Base-by-base conservation (phyloP, 1,284 basidiomycete species). In the Melanopsichium pennsylvanicum region DNA sequence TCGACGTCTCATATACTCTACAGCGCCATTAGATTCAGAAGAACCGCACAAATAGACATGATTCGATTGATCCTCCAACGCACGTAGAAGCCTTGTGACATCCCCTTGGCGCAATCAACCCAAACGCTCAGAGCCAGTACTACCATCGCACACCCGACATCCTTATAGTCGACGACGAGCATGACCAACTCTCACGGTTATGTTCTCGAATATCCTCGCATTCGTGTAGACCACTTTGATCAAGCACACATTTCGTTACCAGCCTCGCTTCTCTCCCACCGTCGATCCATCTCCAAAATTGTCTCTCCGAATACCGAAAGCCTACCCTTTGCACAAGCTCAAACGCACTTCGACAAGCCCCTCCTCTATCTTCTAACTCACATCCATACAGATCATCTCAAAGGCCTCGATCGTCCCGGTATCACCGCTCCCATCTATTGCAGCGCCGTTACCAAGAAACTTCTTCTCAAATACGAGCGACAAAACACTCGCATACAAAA, bases 321-420 rank as follows among this genome's bases (percentile, higher is more conserved):
- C 23, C 36, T 54, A 2, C 31, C 51, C 9, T 57, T 60, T 31
- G 44, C 41, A 8, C 56, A 69, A 12, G 42, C 40, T 12, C 61
- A 69, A 19, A 66, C 57, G 3, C 66, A 69, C 40, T 72, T 72
- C 22, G 48, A 60, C 38, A 59, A 56, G 27, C 66, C 72, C 1
- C 40, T 70, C 19, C 51, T 78, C 48, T 71, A 76, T 35, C 64
- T 79, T 19, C 55, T 79, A 18, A 74, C 75, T 5, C 77, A 79
- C 48, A 59, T 72, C n/a, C 77, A 79, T 42, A 72, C 75, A 19
- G 77, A 79, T 45, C 77, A 79, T 43, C 70, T 78, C 54, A 61
- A 52, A 33, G 77, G 77, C 2, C 67, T 79, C 27, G 59, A 67
- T 15, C 36, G 56, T 21, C 67, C 64, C 9, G 62, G 57, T 19